Conservation (phyloP, 2,329 filamentous ascomycete species). For the Aureobasidium sp. region DNA sequence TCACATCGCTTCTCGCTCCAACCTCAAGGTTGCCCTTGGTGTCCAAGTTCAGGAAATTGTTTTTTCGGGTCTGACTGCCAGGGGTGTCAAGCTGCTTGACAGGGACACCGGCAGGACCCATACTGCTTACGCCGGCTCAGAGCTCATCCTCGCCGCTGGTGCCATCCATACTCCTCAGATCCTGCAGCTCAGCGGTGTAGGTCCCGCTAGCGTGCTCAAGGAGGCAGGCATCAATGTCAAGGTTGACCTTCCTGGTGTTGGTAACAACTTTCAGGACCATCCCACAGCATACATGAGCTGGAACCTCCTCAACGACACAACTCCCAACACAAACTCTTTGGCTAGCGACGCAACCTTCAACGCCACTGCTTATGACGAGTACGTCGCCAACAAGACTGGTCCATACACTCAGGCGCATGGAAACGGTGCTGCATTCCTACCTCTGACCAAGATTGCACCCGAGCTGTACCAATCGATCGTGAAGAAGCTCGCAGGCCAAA, state of each 20-base stretch:
- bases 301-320: conserved; percentile 19
- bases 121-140: conserved; percentile 18
- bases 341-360: conserved; percentile 24
- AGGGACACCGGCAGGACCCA: not conserved
- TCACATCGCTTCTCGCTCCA: conserved; percentile 25
- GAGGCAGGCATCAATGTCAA: conserved; percentile 25
- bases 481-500: conserved; percentile 16
- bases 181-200: conserved; percentile 30
- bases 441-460: conserved; percentile 18
- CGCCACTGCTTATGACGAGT: conserved; percentile 23
- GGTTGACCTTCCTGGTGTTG: conserved; percentile 28
- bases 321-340: conserved; percentile 25
- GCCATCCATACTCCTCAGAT: conserved; percentile 30
- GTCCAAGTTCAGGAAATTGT: conserved; percentile 20
- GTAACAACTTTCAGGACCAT: conserved; percentile 30
- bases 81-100: conserved; percentile 17
- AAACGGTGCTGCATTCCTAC: conserved; percentile 22
- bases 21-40: conserved; percentile 26
- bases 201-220: conserved; percentile 20
- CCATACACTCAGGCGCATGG: conserved; percentile 31
- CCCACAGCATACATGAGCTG: conserved; percentile 4
- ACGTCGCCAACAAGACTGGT: conserved; percentile 24
- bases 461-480: conserved; percentile 14
- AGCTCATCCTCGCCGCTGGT: conserved; percentile 33
- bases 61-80: conserved; percentile 5